Conservation (phyloP, 2,329 filamentous ascomycete species). For the Byssoonygena ceratinophila region DNA sequence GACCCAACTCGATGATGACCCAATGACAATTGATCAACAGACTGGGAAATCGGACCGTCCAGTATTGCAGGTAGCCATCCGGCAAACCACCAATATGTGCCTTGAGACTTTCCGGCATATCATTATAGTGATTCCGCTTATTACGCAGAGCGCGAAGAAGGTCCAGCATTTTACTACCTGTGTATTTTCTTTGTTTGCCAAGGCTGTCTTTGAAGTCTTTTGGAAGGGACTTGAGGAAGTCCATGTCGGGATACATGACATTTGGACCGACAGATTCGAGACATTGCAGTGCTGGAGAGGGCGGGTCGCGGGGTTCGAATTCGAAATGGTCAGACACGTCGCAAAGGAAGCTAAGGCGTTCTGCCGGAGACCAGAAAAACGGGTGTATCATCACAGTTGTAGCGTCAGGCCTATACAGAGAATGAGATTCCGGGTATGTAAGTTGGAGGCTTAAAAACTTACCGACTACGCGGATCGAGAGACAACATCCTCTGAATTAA, state of each 20-base stretch:
- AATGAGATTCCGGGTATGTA: neutral
- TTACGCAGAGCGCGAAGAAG: conserved; percentile 80
- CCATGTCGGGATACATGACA: conserved; percentile 47
- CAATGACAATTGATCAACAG: conserved; percentile 69
- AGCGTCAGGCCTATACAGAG: conserved; percentile 50
- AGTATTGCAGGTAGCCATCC: conserved; percentile 73
- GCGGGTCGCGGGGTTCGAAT: conserved; percentile 75
- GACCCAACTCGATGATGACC: conserved; percentile 55
- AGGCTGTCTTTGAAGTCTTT: conserved; percentile 77
- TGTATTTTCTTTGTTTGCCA: conserved; percentile 92
- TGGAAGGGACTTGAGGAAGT: conserved; percentile 69
- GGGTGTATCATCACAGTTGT: conserved; percentile 78
- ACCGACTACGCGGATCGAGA: conserved; percentile 51
- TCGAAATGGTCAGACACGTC: conserved; percentile 96
- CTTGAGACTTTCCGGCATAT: conserved; percentile 76
- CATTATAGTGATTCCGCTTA: conserved; percentile 96
- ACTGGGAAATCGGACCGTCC: conserved; percentile 67
- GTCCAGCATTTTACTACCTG: conserved; percentile 70
- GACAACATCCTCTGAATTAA: conserved; percentile 73
- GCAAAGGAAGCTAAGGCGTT: conserved; percentile 83
- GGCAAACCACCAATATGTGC: conserved; percentile 61
- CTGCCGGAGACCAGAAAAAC: conserved; percentile 91
- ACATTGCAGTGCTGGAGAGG: conserved; percentile 54
- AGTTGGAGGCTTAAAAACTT: conserved; percentile 18
- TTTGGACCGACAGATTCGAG: conserved; percentile 42